A percentile compares a stretch with the other conserved stretches of the same genome.
phyloP scores from a whole-genome alignment of 2,329 filamentous ascomycete species.

The Epichloe typhina region DNA sequence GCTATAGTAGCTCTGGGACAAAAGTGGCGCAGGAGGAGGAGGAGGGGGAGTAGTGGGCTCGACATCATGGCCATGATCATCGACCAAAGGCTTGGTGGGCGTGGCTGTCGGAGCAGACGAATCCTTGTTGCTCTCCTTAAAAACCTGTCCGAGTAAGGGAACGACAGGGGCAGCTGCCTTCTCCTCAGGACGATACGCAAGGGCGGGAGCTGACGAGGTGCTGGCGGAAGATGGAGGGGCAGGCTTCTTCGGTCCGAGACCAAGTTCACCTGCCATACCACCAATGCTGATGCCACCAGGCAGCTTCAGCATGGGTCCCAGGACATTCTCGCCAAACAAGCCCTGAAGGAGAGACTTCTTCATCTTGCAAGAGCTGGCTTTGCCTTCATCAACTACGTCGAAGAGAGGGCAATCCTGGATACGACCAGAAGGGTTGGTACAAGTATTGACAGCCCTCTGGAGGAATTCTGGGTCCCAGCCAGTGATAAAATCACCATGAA shows the following conservation, averaged over 20 bases:
- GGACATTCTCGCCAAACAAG: constrained; percentile 46
- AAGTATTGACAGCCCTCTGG: constrained; percentile 58
- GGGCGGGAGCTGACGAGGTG: constrained; percentile 10
- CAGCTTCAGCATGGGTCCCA: constrained; percentile 41
- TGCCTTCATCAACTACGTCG: constrained; percentile 48
- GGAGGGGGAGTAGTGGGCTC: constrained; percentile 7
- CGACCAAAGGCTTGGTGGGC: neutral
- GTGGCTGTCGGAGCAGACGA: neutral
- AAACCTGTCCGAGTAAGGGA: constrained; percentile 30
- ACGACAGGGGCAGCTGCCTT: constrained; percentile 18
- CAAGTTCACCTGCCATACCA: neutral
- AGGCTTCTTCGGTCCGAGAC: neutral
- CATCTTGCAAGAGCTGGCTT: constrained; percentile 48
- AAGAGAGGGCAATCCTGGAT: constrained; percentile 69
- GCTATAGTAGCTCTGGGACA: constrained; percentile 25
- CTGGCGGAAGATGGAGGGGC: constrained; percentile 1
- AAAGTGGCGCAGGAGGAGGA: constrained; percentile 6
- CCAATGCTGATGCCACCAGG: constrained; percentile 45
- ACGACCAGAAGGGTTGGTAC: constrained; percentile 56
- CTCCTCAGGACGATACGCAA: constrained; percentile 25
- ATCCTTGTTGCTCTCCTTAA: constrained; percentile 18
- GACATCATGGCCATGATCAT: neutral
- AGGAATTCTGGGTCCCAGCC: constrained; percentile 63
- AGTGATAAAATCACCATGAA: constrained; percentile 69
- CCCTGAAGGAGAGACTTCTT: constrained; percentile 34